A percentile compares a stretch with the other conserved stretches of the same genome.
Evolutionary conservation across 2,329 filamentous ascomycete genomes (phyloP).

Genomic region (Paraphoma sp.): DNA sequence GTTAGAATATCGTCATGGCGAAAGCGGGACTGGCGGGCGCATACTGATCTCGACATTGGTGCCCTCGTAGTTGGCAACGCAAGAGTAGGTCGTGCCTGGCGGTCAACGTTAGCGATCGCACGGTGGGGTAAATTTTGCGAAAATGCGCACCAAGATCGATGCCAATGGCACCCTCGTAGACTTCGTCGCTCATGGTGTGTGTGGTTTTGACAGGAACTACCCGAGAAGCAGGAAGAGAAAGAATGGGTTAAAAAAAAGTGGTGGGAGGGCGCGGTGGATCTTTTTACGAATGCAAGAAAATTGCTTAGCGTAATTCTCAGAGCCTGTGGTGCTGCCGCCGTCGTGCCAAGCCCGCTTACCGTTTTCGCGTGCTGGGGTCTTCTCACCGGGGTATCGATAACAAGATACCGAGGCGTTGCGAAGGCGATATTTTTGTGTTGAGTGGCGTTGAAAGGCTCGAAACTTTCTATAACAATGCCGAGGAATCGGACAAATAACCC

Average conservation of each 20-base stretch:
- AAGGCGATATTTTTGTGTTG: background rate
- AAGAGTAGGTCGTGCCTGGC: constrained; percentile 98
- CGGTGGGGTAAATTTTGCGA: constrained; percentile 34
- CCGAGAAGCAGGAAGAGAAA: constrained; percentile 35
- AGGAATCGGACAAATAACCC: background rate
- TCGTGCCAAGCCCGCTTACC: background rate
- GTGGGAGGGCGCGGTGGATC: constrained; percentile 32
- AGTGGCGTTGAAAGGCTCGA: too few species aligned
- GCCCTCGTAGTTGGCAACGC: constrained; percentile 99
- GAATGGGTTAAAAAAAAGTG: constrained; percentile 40
- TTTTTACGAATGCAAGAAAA: constrained; percentile 18
- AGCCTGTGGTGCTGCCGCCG: background rate
- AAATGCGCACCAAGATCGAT: constrained; percentile 87
- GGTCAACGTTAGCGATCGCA: constrained; percentile 42
- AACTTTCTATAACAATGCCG: too few species aligned
- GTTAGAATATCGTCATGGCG: constrained; percentile 24
- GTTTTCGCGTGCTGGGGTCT: background rate
- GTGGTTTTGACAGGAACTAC: constrained; percentile 38
- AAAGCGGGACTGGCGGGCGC: constrained; percentile 41
- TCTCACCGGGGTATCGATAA: background rate
- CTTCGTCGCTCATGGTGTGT: constrained; percentile 89
- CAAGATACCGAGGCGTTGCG: background rate
- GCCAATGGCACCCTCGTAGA: constrained; percentile 99
- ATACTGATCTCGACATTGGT: constrained; percentile 98
- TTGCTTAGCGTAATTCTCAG: background rate